Evolutionary conservation across 1,139 yeast genomes (phyloP), one percentile per base, ranked within the genome.

Genomic region (Zygoascus hellenicus): DNA sequence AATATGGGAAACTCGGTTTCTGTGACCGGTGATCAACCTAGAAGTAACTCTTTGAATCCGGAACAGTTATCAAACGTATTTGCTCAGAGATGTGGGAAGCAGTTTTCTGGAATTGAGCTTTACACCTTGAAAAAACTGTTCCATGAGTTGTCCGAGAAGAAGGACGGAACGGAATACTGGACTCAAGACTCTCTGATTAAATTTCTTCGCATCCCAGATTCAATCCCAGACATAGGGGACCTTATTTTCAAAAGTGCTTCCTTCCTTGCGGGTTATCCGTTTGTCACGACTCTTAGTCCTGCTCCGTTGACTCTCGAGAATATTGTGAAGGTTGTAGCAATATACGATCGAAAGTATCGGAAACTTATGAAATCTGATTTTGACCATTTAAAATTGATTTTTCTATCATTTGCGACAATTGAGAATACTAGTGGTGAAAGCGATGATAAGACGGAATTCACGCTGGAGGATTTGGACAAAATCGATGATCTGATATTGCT

Each of bases 231-330:
- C 52, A 59, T 70, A 0, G 58, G 66, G 0, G 57, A 59, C 4
- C 45, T 70, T 2, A 45, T 76, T 2, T 66, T 64, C 55, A 58
- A 61, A 9, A 57, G 69, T 15, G 58, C 73, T 2, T 54, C 60
- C 16, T 64, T 64, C 32, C 54, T 77, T 34, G 65, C 73, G 1
- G 65, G 63, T 22, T 77, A 73, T 56, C 82, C 82, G 0, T 63
- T 74, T 43, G 52, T 75, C 30, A 49, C 56, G n/a, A 62, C 65
- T 5, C 58, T 59, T 33, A 53, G 60, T 9, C 58, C 61, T 3
- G 61, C 65, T 6, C 58, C 66, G 1, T 56, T 75, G n/a, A 69
- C 72, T 0, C 62, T 70, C 10, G 65, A 67, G n/a, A 72, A 72
- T 2, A 46, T 78, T 31, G 53, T 76, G 30, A 76, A 73, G 54